These are phyloP conservation scores for Colletotrichum aenigma DNA, from an alignment of 2,329 filamentous ascomycete species.

Conservation along the genomic window DNA sequence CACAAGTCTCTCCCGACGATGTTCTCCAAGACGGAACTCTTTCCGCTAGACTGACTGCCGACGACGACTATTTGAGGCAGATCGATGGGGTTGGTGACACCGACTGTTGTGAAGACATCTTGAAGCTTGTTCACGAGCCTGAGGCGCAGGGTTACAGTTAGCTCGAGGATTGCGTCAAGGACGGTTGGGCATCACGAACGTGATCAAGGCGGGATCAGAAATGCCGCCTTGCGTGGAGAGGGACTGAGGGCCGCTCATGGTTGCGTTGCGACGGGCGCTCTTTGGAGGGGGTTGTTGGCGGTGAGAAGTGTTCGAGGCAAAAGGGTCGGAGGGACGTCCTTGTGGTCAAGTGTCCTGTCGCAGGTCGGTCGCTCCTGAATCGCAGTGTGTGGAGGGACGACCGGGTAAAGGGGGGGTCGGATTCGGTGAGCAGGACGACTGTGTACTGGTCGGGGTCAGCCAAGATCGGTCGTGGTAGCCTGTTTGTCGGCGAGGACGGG, in stretches of 20 bases:
- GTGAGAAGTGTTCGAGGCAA: neutral
- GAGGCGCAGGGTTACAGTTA: constrained; percentile 3
- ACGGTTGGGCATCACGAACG: constrained; percentile 45
- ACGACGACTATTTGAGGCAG: constrained; percentile 97
- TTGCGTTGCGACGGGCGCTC: constrained; percentile 8
- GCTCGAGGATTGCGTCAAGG: constrained; percentile 17
- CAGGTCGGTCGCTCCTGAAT: constrained; percentile 18
- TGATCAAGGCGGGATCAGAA: constrained; percentile 70
- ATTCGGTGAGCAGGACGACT: neutral
- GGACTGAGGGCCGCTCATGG: constrained; percentile 15
- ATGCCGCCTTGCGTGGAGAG: constrained; percentile 53
- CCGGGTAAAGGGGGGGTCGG: constrained; percentile 5
- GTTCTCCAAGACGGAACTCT: constrained; percentile 98
- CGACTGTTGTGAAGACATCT: constrained; percentile 98
- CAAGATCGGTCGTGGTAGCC: neutral
- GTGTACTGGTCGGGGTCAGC: neutral
- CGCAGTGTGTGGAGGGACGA: constrained; percentile 11
- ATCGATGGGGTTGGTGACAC: constrained; percentile 99
- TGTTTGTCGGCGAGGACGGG: neutral
- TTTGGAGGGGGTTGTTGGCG: neutral
- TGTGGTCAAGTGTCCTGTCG: constrained; percentile 18
- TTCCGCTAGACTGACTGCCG: constrained; percentile 97
- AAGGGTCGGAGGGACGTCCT: neutral
- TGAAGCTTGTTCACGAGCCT: constrained; percentile 98
- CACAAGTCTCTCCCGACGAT: constrained; percentile 99